Evolutionary conservation across 192 early-diverging fungal genomes (phyloP), one percentile per base, ranked within the genome.

Genomic region (Coemansia sp.): DNA sequence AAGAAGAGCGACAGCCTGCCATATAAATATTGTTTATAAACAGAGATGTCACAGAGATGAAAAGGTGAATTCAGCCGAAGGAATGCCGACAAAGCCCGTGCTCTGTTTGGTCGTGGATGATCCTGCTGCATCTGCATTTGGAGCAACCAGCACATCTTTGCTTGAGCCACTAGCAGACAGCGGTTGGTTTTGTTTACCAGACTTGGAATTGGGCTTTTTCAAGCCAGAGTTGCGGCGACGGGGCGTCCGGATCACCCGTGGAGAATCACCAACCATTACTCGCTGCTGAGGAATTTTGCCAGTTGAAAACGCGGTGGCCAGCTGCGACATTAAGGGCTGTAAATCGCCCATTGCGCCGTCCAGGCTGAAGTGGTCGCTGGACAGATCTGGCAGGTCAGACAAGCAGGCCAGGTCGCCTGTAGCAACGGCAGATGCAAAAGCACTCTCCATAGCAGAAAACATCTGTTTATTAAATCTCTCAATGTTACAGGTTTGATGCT

Each of bases 261-360:
- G 61, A 29, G 61, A 52, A 31, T 63, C 32, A 8, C 61, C 61
- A 17, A 63, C 48, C 22, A 63, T 45, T 7, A 63, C 61, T 22
- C 36, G 49, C 16, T 61, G 42, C 22, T 42, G 33, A 0, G 32
- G 14, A 8, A 36, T 4, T 4, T 20, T 38, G 57, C 34, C 45
- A 5, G 11, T 1, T 0, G 60, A 31, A 22, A 48, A 48, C 29
- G 7, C 60, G 0, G 28, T 8, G 12, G 30, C 25, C 12, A 61
- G 11, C 33, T 61, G 22, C 30, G 60, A 33, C 60, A 61, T 61
- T n/a, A 49, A 11, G 42, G 60, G 60, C 29, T 61, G 40, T 29
- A 61, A 48, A 29, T 61, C 60, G 1, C 22, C 40, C 29, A 49
- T 38, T 7, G 20, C 17, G n/a, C 12, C 36, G 0, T 59, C 42